Conservation (phyloP, 768 basidiomycete genomes). For the Collybia sp. region DNA sequence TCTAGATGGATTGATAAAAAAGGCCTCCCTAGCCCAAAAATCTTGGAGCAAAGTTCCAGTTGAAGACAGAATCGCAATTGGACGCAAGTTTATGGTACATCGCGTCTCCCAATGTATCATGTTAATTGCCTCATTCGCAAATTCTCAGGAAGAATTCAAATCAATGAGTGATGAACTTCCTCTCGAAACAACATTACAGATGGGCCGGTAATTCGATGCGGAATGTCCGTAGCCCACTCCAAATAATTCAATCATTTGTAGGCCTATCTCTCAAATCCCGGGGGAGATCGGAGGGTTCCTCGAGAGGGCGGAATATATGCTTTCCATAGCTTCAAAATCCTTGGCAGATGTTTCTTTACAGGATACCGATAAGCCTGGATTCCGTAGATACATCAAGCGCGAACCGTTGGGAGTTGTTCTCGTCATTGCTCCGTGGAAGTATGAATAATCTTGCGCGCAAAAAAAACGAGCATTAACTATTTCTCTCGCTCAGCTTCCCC, state of each 20-base stretch:
- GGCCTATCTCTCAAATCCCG: constrained; percentile 72
- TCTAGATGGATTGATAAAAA: constrained; percentile 54
- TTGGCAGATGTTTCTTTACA: constrained; percentile 72
- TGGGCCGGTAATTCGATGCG: constrained; percentile 72
- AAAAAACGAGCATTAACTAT: not conserved
- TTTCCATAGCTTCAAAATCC: constrained; percentile 72
- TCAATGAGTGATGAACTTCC: constrained; percentile 55
- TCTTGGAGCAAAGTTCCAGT: constrained; percentile 72
- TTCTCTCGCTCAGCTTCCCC: constrained; percentile 57
- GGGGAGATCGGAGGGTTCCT: constrained; percentile 82
- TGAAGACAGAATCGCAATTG: constrained; percentile 66
- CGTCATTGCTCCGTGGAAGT: constrained; percentile 93
- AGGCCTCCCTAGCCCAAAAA: constrained; percentile 65
- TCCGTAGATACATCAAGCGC: constrained; percentile 79
- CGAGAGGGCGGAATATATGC: constrained; percentile 79
- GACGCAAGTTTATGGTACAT: constrained; percentile 35
- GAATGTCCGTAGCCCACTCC: not conserved
- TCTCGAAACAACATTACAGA: constrained; percentile 78
- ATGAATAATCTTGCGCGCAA: constrained; percentile 15
- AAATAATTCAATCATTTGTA: constrained; percentile 18
- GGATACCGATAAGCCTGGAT: constrained; percentile 79
- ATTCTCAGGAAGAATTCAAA: constrained; percentile 42
- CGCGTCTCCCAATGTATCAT: not conserved
- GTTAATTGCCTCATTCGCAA: not conserved
- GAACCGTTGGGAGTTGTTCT: constrained; percentile 84